phyloP scores from a whole-genome alignment of 2,329 filamentous ascomycete genomes.

The Claviceps sp. region DNA sequence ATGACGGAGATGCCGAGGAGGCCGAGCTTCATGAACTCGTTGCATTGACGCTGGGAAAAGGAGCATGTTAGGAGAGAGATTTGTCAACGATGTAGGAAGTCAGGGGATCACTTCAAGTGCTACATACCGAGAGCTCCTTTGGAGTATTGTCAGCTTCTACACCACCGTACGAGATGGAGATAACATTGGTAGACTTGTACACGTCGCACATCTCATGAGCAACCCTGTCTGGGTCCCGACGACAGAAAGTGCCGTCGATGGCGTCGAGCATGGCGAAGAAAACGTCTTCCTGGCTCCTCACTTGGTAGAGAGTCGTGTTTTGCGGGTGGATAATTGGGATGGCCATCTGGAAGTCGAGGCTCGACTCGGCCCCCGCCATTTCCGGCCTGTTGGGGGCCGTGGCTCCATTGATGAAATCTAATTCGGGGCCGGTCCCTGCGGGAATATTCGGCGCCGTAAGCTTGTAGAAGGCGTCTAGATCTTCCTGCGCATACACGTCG shows the following conservation, averaged over 20 bases:
- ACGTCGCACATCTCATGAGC: slow-evolving; percentile 15
- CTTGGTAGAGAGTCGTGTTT: slow-evolving; percentile 33
- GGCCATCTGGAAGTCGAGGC: slow-evolving; percentile 40
- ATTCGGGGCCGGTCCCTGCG: slow-evolving; percentile 28
- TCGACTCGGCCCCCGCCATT: slow-evolving; percentile 29
- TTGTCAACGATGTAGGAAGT: no score
- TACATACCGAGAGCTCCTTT: slow-evolving; percentile 24
- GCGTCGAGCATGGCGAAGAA: slow-evolving; percentile 33
- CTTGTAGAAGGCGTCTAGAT: slow-evolving; percentile 35
- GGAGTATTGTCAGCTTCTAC: slow-evolving; percentile 23
- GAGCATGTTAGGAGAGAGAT: not conserved
- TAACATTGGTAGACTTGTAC: slow-evolving; percentile 19
- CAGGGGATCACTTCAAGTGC: no score
- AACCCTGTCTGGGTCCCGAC: slow-evolving; percentile 31
- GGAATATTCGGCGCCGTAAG: slow-evolving; percentile 26
- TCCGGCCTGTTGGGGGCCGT: slow-evolving; percentile 24
- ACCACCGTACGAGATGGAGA: slow-evolving; percentile 27
- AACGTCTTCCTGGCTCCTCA: slow-evolving; percentile 22
- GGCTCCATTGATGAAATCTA: slow-evolving; percentile 33
- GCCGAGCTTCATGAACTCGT: slow-evolving; percentile 32
- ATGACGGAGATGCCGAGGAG: slow-evolving; percentile 27
- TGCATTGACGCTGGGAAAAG: slow-evolving; percentile 21
- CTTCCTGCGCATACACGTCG: slow-evolving; percentile 36
- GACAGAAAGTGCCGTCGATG: slow-evolving; percentile 40
- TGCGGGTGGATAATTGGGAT: slow-evolving; percentile 40